Base-by-base conservation (phyloP, 176 grass and related monocot genomes). In the Pharus latifolius region DNA sequence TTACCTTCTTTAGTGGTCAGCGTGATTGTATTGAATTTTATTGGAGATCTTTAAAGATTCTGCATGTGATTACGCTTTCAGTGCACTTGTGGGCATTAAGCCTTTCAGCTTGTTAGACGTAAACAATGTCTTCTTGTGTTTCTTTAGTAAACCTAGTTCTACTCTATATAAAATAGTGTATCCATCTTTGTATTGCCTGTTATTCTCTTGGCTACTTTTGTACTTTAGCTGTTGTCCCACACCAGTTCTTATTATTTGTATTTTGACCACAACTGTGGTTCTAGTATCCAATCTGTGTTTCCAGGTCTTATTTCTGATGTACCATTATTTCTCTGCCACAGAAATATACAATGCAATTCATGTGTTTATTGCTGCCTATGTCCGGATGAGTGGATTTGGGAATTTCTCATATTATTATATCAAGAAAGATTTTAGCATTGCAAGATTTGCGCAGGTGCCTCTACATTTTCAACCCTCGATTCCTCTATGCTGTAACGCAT, bases 321-420 rank as follows among this genome's bases (percentile, higher is more conserved):
- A 92, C 51, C 89, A 92, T 51, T 92, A 92, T 70, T 92, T 92
- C 16, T 69, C 49, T 13, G 89, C 89, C 6, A 64, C 76, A 41
- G 89, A 92, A 75, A 88, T 81, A 67, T 92, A 92, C 65, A 92
- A 92, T 53, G 89, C 89, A 72, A 92, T 92, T 52, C 89, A 85
- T 48, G 19, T 92, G 46, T 92, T 92, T 61, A 92, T 92, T 68
- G 89, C 89, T 80, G 63, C 64, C 38, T 92, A 92, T 75, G 89
- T 92, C 33, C 88, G 89, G 89, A 92, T 92, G 89, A 92, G 85
- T 66, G 89, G 89, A 66, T 92, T 85, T 57, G 89, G 89, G 30
- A 92, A 92, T 63, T 92, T 92, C 74, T 92, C 85, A 3, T 92
- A 92, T 67, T 92, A 92, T 65, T 88, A 88, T 57, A 83, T 85